A percentile compares a stretch with the other conserved stretches of the same genome.
phyloP scores from a whole-genome alignment of 352 stramenopile genomes.

The Phytophthora foliorum region DNA sequence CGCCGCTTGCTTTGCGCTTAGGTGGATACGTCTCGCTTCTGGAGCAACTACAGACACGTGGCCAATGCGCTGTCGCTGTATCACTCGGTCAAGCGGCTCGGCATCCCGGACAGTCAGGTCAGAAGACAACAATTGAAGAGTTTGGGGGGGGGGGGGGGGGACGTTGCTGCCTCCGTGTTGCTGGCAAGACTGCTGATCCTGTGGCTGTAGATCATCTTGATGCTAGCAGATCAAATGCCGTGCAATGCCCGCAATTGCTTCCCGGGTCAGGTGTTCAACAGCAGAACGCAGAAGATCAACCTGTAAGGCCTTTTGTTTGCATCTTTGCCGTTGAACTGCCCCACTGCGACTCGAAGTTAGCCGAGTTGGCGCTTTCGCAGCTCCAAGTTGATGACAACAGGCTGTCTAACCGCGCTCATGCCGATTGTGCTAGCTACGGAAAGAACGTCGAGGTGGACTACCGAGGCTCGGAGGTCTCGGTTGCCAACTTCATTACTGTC shows the following conservation, averaged over 20 bases:
- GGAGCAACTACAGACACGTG: conserved; percentile 98
- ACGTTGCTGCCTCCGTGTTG: background rate
- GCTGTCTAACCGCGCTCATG: conserved; percentile 11
- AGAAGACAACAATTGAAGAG: background rate
- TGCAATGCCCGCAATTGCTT: conserved; percentile 94
- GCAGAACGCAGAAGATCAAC: conserved; percentile 91
- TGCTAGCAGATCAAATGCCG: conserved; percentile 97
- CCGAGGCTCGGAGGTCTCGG: conserved; percentile 95
- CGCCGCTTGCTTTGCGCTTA: conserved; percentile 31
- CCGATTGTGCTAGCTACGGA: conserved; percentile 65
- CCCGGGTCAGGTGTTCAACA: conserved; percentile 92
- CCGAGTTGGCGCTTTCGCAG: too few species aligned
- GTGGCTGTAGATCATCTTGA: conserved; percentile 90
- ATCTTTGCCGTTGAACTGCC: too few species aligned
- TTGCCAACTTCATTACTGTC: conserved; percentile 97
- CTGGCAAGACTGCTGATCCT: background rate
- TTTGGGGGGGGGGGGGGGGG: background rate
- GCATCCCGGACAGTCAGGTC: conserved; percentile 95
- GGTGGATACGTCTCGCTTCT: conserved; percentile 97
- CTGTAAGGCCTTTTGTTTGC: conserved; percentile 43
- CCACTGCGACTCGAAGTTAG: too few species aligned
- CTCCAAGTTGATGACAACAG: background rate
- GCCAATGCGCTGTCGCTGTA: conserved; percentile 97
- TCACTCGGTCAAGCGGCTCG: conserved; percentile 92
- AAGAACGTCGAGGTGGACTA: conserved; percentile 96